phyloP scores from a whole-genome alignment of 306 rosid genomes.

The Ammopiptanthus mongolicus region DNA sequence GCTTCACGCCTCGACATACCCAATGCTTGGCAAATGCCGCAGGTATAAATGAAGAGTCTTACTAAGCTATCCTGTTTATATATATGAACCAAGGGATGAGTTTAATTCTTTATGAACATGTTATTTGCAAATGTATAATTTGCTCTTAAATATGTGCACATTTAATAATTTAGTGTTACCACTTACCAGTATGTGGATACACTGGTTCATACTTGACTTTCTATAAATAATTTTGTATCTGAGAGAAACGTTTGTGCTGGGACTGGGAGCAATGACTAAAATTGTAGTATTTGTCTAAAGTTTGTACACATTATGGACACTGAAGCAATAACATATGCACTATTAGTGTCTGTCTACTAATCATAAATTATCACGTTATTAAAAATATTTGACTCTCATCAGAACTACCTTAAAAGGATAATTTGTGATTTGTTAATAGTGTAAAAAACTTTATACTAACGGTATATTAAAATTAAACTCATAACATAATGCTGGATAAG shows the following conservation, averaged over 20 bases:
- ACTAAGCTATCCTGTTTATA: not conserved
- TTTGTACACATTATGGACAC: not conserved
- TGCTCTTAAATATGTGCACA: not conserved
- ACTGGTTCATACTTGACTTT: not conserved
- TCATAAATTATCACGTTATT: too few species aligned
- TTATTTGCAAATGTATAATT: not conserved
- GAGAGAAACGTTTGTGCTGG: not conserved
- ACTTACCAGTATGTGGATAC: not conserved
- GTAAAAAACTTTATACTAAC: too few species aligned
- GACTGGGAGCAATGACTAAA: not conserved
- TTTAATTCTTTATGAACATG: too few species aligned
- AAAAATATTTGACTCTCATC: too few species aligned
- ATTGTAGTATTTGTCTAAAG: not conserved
- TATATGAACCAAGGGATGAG: not conserved
- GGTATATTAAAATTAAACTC: too few species aligned
- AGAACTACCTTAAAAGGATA: too few species aligned
- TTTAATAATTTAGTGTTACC: not conserved
- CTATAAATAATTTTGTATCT: not conserved
- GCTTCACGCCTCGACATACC: constrained; percentile 83
- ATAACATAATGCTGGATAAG: not conserved
- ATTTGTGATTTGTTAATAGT: too few species aligned
- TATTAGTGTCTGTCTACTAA: too few species aligned
- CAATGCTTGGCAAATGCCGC: constrained; percentile 92
- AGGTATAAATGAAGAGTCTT: constrained; percentile 25
- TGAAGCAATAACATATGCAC: not conserved